Evolutionary conservation across 495 filamentous ascomycete genomes (phyloP).

Genomic region (Venustampulla echinocandica): DNA sequence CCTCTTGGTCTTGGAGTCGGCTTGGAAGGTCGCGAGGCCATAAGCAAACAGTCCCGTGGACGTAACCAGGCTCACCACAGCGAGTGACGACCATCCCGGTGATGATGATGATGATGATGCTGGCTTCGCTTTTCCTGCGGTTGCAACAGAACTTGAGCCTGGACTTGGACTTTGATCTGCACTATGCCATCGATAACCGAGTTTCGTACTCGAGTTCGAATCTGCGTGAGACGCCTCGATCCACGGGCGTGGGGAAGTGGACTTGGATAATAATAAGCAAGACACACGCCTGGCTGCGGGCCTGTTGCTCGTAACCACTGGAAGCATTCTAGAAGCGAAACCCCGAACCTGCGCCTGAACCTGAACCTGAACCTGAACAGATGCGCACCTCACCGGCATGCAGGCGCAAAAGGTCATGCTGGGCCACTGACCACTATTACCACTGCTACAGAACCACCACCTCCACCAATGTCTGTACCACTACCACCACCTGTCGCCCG

Average conservation of each 20-base stretch:
- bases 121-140: neutral
- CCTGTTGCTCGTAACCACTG: neutral
- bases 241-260: neutral
- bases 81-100: conserved; percentile 12
- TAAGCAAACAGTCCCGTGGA: conserved; percentile 35
- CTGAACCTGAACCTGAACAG: conserved; percentile 15
- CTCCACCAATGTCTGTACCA: too few relatives aligned
- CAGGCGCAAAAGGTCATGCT: too few relatives aligned
- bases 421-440: too few relatives aligned
- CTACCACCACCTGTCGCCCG: too few relatives aligned
- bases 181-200: neutral
- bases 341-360: too few relatives aligned
- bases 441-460: too few relatives aligned
- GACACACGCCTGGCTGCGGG: too few relatives aligned
- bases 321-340: conserved; percentile 7
- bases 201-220: conserved; percentile 1
- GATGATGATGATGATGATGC: neutral
- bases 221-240: neutral
- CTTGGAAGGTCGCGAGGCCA: conserved; percentile 22
- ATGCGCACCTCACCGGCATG: conserved; percentile 5
- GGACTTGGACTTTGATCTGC: neutral
- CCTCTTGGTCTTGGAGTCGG: neutral
- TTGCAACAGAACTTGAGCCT: neutral
- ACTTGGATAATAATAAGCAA: too few relatives aligned
- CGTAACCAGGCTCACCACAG: conserved; percentile 30